Evolutionary conservation across 2,329 filamentous ascomycete species (phyloP).

Genomic region (Monascus ruber): DNA sequence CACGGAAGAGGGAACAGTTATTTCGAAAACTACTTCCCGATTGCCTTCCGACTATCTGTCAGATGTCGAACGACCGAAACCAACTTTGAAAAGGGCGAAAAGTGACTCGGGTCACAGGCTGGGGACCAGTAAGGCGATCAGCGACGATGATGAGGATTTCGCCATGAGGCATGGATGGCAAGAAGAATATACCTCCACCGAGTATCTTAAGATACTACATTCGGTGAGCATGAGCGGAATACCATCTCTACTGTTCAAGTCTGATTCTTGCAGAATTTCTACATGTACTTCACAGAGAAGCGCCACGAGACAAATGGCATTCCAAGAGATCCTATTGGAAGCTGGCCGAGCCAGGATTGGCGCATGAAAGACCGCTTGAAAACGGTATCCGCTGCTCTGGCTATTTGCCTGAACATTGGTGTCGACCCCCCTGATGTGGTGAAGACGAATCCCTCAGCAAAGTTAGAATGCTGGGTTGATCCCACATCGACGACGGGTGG

Average conservation of each 20-base stretch:
- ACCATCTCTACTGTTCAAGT: slow-evolving; percentile 4
- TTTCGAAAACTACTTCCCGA: slow-evolving; percentile 12
- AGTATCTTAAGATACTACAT: slow-evolving; percentile 74
- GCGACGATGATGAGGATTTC: slow-evolving; percentile 41
- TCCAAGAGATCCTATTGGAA: slow-evolving; percentile 50
- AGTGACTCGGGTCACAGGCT: slow-evolving; percentile 41
- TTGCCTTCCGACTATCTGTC: slow-evolving; percentile 20
- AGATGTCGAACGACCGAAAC: slow-evolving; percentile 21
- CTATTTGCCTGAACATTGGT: slow-evolving; percentile 91
- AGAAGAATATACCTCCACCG: slow-evolving; percentile 80
- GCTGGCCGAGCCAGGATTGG: slow-evolving; percentile 71
- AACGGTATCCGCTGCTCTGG: slow-evolving; percentile 88
- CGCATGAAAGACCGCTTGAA: slow-evolving; percentile 93
- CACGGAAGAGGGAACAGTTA: slow-evolving; percentile 15
- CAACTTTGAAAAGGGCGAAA: slow-evolving; percentile 38
- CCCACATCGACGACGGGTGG: slow-evolving; percentile 67
- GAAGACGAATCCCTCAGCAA: slow-evolving; percentile 86
- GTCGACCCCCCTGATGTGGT: slow-evolving; percentile 95
- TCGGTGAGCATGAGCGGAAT: slow-evolving; percentile 48
- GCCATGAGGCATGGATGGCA: slow-evolving; percentile 77
- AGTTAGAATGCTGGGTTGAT: slow-evolving; percentile 94
- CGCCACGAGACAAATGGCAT: slow-evolving; percentile 90
- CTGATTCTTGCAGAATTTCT: slow-evolving; percentile 63
- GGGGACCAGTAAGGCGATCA: slow-evolving; percentile 17
- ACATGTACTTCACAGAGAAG: slow-evolving; percentile 99